Base-by-base conservation (phyloP, 2,329 filamentous ascomycete species). In the Epichloe baconii region DNA sequence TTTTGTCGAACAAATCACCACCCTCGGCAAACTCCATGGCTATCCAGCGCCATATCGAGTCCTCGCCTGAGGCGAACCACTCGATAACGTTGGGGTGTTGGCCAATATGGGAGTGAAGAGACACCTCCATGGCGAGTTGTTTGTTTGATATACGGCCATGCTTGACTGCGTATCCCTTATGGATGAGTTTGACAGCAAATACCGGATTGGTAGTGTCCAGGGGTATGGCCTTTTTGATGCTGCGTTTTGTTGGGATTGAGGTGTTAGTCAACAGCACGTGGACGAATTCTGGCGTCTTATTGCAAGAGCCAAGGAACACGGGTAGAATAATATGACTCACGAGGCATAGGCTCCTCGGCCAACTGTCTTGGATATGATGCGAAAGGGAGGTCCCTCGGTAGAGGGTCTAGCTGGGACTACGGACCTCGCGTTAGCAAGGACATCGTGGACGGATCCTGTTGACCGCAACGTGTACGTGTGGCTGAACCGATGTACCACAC, bases 1-100 rank as follows among this genome's bases (percentile, higher is more conserved):
- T 97, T 74, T 98, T 98, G 80, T 98, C 93, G 67, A 98, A 98
- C 7, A 98, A 76, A 65, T 98, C 93, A 11, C 93, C 93, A 42
- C 93, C 93, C 60, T 94, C 88, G 44, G 93, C 93, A 58, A 88
- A 85, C 68, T 98, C 93, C 89, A 98, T 96, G 40, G 90, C 91
- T 59, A 98, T 95, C 93, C 93, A 98, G 59, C 86, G 81, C 91
- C 93, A 98, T 17, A 83, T 71, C 0, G 75, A 62, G 64, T 98
- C 90, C 66, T 96, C 88, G 50, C 89, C 91, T 2, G 84, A 86
- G 42, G 85, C 83, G 60, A 94, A 89, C 77, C 88, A 96, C 63
- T 88, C 85, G 61, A 98, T 96, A 57, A 98, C 85, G 67, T 98
- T 95, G 50, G 84, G 81, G 65, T 98, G 94, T 57, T 87, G 83